Base-by-base conservation (phyloP, 73 alveolate genomes). In the Uronychia binucleata region DNA sequence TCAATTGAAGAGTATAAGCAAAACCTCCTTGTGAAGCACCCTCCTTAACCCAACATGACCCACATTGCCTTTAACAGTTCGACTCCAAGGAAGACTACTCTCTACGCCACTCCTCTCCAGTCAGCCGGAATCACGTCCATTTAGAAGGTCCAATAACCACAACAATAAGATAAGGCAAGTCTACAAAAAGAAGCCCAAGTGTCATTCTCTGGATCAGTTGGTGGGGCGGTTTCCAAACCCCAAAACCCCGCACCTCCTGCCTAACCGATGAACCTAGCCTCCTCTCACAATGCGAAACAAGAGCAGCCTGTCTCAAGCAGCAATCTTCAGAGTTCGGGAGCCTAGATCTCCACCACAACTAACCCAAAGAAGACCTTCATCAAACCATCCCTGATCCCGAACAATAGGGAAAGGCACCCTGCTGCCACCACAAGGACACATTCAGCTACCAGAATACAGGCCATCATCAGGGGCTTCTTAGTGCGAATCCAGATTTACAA, bases 1-100 rank as follows among this genome's bases (percentile, higher is more conserved):
- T 33, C 31, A 33, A 83, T 83, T 28, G 90, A 83, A 75, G 77
- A 75, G 30, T 83, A 75, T 32, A 86, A n/a, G n/a, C n/a, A n/a
- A n/a, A n/a, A n/a, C n/a, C n/a, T n/a, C n/a, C n/a, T n/a, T n/a
- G n/a, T n/a, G n/a, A n/a, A n/a, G n/a, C n/a, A n/a, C n/a, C n/a
- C n/a, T n/a, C n/a, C n/a, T n/a, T n/a, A n/a, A n/a, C n/a, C n/a
- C n/a, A n/a, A n/a, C n/a, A n/a, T n/a, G n/a, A n/a, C n/a, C n/a
- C n/a, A n/a, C n/a, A n/a, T n/a, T n/a, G n/a, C n/a, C n/a, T n/a
- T n/a, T n/a, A n/a, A n/a, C n/a, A n/a, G n/a, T n/a, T n/a, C n/a
- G n/a, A n/a, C n/a, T n/a, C n/a, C n/a, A n/a, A n/a, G n/a, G n/a
- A n/a, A n/a, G n/a, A n/a, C n/a, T n/a, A n/a, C n/a, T n/a, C n/a